Evolutionary conservation across 1,139 yeast genomes (phyloP).

Genomic region (Geotrichum citri-aurantii): DNA sequence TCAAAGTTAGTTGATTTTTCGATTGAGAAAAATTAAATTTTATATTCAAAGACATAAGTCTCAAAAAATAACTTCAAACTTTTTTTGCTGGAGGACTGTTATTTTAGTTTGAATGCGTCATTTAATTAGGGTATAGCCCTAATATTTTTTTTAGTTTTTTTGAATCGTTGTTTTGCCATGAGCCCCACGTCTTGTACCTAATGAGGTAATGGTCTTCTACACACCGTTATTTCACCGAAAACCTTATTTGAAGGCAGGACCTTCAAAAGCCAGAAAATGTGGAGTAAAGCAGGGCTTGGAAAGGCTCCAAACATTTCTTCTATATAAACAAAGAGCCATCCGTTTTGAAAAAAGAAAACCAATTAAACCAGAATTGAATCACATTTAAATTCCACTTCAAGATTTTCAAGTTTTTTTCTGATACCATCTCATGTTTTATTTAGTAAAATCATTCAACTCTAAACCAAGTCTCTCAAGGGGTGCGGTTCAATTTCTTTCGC

Average conservation of each 20-base stretch:
- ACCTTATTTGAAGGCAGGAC: neutral
- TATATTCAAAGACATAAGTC: neutral
- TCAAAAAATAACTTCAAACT: neutral
- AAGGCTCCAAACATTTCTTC: neutral
- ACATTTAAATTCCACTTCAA: neutral
- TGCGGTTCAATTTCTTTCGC: neutral
- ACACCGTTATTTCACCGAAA: neutral
- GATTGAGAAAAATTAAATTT: neutral
- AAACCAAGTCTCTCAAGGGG: neutral
- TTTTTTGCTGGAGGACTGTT: neutral
- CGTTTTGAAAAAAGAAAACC: neutral
- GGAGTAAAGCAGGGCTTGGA: neutral
- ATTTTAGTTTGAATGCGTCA: neutral
- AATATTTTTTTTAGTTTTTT: neutral
- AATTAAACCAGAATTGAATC: too few species aligned
- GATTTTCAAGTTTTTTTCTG: too few species aligned
- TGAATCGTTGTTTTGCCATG: neutral
- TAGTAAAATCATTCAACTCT: neutral
- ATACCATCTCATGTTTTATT: neutral
- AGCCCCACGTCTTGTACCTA: neutral
- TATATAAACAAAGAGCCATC: neutral
- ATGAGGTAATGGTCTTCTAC: neutral
- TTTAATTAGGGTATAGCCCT: neutral
- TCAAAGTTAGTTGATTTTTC: neutral
- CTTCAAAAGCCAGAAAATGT: neutral